These are phyloP conservation scores for Hymenoscyphus linearis DNA, from an alignment of 2,329 filamentous ascomycete genomes.

Conservation along the genomic window DNA sequence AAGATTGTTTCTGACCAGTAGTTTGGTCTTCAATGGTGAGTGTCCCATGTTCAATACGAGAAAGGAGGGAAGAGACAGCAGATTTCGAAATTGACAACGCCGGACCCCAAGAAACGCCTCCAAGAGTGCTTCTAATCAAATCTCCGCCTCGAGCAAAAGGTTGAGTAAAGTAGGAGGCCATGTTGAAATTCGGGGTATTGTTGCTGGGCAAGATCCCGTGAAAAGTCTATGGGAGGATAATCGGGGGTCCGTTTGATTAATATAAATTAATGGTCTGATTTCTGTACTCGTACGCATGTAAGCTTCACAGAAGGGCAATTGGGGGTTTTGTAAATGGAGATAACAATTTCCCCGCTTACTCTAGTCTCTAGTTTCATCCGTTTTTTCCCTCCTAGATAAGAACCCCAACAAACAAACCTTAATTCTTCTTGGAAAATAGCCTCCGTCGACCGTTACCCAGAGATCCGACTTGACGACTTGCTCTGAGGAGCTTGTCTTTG, in stretches of 20 bases:
- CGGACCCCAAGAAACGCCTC: constrained; percentile 43
- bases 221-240: background rate
- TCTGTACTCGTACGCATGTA: background rate
- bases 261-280: background rate
- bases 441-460: background rate
- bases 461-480: background rate
- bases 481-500: background rate
- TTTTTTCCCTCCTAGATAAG: background rate
- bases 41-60: constrained; percentile 43
- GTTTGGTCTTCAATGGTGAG: constrained; percentile 45
- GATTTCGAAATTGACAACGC: constrained; percentile 42
- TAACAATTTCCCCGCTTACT: background rate
- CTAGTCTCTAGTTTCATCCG: background rate
- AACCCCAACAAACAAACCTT: background rate
- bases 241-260: background rate
- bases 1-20: constrained; percentile 37
- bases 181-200: constrained; percentile 12
- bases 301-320: background rate
- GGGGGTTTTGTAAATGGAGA: background rate
- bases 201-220: background rate
- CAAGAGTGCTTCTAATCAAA: constrained; percentile 38
- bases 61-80: constrained; percentile 41
- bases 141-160: constrained; percentile 38
- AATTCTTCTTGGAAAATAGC: background rate
- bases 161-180: constrained; percentile 35